These are phyloP conservation scores for Podospora comata DNA, from an alignment of 495 filamentous ascomycete species.

Conservation along the genomic window DNA sequence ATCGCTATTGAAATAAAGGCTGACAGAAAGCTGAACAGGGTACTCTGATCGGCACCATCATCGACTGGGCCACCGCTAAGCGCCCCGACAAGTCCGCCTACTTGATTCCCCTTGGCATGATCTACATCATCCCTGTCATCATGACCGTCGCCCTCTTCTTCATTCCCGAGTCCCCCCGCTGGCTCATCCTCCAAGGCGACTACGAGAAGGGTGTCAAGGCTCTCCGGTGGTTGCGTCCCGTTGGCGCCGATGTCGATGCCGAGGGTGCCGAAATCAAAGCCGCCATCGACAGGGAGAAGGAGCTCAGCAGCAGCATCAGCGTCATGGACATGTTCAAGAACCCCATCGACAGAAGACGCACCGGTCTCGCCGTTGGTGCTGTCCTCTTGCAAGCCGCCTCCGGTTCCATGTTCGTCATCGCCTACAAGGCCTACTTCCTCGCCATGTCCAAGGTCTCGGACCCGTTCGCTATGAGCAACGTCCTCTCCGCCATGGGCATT, in stretches of 20 bases:
- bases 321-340: conserved; percentile 54
- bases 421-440: conserved; percentile 65
- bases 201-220: conserved; percentile 49
- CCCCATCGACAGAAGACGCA: conserved; percentile 53
- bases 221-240: conserved; percentile 47
- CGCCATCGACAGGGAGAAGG: conserved; percentile 50
- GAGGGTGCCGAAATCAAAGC: conserved; percentile 54
- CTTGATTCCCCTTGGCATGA: conserved; percentile 56
- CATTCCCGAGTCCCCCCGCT: conserved; percentile 63
- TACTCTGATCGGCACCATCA: conserved; percentile 57
- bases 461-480: conserved; percentile 58
- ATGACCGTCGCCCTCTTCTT: conserved; percentile 53
- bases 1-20: neutral
- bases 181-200: conserved; percentile 53
- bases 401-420: conserved; percentile 61
- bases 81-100: conserved; percentile 48
- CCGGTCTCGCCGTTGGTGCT: conserved; percentile 47
- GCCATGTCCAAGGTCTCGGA: conserved; percentile 58
- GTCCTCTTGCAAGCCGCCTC: conserved; percentile 56
- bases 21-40: conserved; percentile 8
- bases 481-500: conserved; percentile 54
- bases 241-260: conserved; percentile 37
- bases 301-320: conserved; percentile 39
- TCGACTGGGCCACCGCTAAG: conserved; percentile 57
- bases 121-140: conserved; percentile 56